A percentile compares a stretch with the other conserved stretches of the same genome.
Evolutionary conservation across 1,284 basidiomycete species (phyloP).

Genomic region (Leccinum huronense): DNA sequence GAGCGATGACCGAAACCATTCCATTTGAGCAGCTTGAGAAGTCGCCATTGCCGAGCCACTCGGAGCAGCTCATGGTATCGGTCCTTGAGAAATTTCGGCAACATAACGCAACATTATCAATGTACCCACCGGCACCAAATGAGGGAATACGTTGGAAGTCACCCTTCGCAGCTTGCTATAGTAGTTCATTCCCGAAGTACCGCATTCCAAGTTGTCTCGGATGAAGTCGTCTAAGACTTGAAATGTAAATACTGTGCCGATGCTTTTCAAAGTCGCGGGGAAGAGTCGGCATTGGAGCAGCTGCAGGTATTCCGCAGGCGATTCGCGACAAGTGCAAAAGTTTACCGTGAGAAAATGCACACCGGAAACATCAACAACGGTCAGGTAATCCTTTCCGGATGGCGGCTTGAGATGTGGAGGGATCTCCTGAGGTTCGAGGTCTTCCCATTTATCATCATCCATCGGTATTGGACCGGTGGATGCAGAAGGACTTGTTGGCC

Average conservation of each 20-base stretch:
- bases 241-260: background rate
- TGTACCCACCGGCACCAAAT: constrained; percentile 18
- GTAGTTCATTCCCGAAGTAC: constrained; percentile 31
- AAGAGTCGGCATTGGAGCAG: background rate
- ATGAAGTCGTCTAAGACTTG: constrained; percentile 21
- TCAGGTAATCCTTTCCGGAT: background rate
- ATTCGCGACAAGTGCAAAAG: background rate
- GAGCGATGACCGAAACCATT: background rate
- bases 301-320: background rate
- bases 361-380: background rate
- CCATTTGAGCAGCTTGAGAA: background rate
- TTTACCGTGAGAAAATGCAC: background rate
- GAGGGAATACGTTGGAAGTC: constrained; percentile 24
- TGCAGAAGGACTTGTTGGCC: no score
- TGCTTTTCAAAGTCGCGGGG: background rate
- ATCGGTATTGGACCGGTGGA: no score
- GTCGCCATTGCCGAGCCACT: background rate
- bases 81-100: background rate
- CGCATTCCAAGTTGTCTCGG: constrained; percentile 26
- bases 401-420: no score
- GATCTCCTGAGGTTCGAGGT: background rate
- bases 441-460: no score
- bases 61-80: background rate
- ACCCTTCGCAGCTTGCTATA: constrained; percentile 21
- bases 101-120: background rate